phyloP scores from a whole-genome alignment of 1,284 basidiomycete species.

The Cutaneotrichosporon cyanovorans region DNA sequence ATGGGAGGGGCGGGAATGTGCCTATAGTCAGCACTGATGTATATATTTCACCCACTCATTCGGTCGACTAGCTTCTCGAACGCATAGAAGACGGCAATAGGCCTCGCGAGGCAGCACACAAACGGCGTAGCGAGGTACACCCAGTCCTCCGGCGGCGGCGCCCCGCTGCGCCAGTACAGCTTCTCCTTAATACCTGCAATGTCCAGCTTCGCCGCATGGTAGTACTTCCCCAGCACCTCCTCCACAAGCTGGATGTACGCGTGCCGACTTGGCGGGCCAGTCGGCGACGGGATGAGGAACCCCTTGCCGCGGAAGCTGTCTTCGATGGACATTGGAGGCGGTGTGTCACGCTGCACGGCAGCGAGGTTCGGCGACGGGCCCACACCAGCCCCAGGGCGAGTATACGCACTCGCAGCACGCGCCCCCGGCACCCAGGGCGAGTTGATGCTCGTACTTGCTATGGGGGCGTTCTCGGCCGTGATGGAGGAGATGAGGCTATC shows the following conservation, averaged over 20 bases:
- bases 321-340: constrained; percentile 12
- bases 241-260: constrained; percentile 30
- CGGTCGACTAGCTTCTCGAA: constrained; percentile 36
- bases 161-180: not conserved
- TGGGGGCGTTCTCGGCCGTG: constrained; percentile 26
- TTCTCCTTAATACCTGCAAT: not conserved
- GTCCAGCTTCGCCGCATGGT: constrained; percentile 14
- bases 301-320: constrained; percentile 14
- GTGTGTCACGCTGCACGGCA: not conserved
- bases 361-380: not conserved
- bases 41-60: constrained; percentile 25
- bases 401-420: not conserved
- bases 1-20: constrained; percentile 35
- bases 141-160: constrained; percentile 30
- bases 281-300: constrained; percentile 33
- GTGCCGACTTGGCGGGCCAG: constrained; percentile 30
- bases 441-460: too few relatives aligned
- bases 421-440: not conserved
- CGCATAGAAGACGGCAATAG: constrained; percentile 33
- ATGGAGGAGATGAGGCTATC: constrained; percentile 38
- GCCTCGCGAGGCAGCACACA: constrained; percentile 33
- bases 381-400: not conserved
- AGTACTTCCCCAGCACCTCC: constrained; percentile 41
- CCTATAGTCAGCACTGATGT: constrained; percentile 14
- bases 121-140: constrained; percentile 41